Evolutionary conservation across 2,329 filamentous ascomycete genomes (phyloP).

Genomic region (Tolypocladium tundrense): DNA sequence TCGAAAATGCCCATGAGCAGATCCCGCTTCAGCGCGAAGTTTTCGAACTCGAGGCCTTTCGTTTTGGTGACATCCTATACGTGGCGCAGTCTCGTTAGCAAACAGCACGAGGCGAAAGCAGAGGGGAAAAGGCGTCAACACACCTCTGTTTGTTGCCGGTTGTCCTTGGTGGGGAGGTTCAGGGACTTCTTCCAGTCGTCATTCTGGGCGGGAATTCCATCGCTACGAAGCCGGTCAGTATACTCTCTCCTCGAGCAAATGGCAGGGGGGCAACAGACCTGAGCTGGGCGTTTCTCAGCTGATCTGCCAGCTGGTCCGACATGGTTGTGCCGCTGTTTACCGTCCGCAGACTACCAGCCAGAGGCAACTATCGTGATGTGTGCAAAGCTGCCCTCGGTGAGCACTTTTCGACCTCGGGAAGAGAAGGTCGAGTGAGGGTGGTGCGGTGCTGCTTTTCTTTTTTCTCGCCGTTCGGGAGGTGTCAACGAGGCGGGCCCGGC

Average conservation of each 20-base stretch:
- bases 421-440: neutral
- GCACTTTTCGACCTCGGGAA: neutral
- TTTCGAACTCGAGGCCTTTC: slow-evolving; percentile 94
- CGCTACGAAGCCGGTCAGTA: slow-evolving; percentile 21
- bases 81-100: neutral
- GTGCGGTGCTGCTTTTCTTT: neutral
- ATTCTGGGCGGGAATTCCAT: slow-evolving; percentile 31
- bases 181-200: slow-evolving; percentile 67
- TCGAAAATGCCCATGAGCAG: slow-evolving; percentile 99
- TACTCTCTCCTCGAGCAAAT: neutral
- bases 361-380: slow-evolving; percentile 8
- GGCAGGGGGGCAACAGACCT: slow-evolving; percentile 20
- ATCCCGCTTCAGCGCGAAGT: slow-evolving; percentile 90
- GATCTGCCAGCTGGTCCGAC: slow-evolving; percentile 35
- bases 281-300: slow-evolving; percentile 30
- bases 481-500: neutral
- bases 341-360: slow-evolving; percentile 14
- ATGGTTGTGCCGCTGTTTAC: slow-evolving; percentile 19
- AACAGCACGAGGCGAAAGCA: slow-evolving; percentile 2
- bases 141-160: slow-evolving; percentile 73
- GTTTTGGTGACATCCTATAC: slow-evolving; percentile 90
- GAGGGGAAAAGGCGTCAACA: slow-evolving; percentile 3
- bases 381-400: slow-evolving; percentile 7
- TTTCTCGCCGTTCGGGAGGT: neutral
- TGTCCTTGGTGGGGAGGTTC: slow-evolving; percentile 64